These are phyloP conservation scores for Komagataea norvegica DNA, from an alignment of 1,139 yeast species.

Conservation along the genomic window DNA sequence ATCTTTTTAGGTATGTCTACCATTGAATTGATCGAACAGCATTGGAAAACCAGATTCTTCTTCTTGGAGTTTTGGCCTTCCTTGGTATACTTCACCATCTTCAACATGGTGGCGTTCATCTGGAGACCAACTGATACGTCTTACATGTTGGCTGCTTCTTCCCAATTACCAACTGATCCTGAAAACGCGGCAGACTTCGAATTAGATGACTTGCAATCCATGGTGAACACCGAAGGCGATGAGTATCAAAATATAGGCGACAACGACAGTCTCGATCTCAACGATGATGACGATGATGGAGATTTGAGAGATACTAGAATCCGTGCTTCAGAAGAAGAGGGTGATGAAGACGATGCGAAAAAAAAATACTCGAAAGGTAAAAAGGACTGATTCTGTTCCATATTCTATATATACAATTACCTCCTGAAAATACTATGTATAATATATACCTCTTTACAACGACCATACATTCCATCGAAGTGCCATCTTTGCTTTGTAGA, in stretches of 20 bases:
- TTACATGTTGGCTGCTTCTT: constrained; percentile 90
- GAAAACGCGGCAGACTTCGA: constrained; percentile 73
- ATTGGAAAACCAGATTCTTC: constrained; percentile 92
- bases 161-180: constrained; percentile 82
- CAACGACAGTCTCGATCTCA: constrained; percentile 24
- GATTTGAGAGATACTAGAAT: constrained; percentile 10
- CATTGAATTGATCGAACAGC: constrained; percentile 72
- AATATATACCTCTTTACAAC: too few relatives aligned
- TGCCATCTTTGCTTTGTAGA: too few relatives aligned
- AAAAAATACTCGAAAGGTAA: constrained; percentile 3
- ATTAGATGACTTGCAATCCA: constrained; percentile 65
- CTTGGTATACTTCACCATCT: constrained; percentile 77
- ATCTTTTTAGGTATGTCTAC: constrained; percentile 70
- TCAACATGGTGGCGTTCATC: constrained; percentile 78
- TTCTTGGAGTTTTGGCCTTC: constrained; percentile 94
- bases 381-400: constrained; percentile 11
- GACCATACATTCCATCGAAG: too few relatives aligned
- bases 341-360: constrained; percentile 2
- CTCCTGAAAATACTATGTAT: too few relatives aligned
- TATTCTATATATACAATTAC: too few relatives aligned
- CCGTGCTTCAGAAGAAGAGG: not conserved
- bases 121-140: constrained; percentile 99
- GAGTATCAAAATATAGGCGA: constrained; percentile 21
- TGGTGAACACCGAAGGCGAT: constrained; percentile 38
- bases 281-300: constrained; percentile 19